Conservation (phyloP, 139 green algal species). For the Haematococcus sp. region DNA sequence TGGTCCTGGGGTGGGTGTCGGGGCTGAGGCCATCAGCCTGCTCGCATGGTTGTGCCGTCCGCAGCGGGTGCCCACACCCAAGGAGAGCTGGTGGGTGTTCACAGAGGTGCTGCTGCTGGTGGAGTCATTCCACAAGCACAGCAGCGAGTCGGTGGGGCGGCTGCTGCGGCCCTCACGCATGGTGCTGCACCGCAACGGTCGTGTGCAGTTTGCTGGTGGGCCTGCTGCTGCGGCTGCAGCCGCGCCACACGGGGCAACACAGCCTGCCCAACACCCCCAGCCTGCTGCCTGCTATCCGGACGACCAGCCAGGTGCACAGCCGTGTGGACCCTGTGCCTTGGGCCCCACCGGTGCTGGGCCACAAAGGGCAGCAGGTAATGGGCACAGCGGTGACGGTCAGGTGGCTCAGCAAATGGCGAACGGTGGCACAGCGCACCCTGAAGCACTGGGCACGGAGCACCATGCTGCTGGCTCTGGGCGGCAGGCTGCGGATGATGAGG, state of each 20-base stretch:
- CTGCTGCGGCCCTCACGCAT: slow-evolving; percentile 23
- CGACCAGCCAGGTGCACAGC: too few relatives aligned
- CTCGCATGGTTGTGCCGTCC: slow-evolving; percentile 36
- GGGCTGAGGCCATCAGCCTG: neutral
- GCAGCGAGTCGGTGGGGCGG: neutral
- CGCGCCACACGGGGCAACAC: too few relatives aligned
- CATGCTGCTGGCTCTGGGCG: neutral
- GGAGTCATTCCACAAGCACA: neutral
- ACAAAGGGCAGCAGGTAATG: too few relatives aligned
- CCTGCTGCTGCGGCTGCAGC: neutral
- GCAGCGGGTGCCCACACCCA: slow-evolving; percentile 26
- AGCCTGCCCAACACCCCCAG: too few relatives aligned
- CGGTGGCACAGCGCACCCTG: too few relatives aligned
- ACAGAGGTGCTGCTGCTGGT: slow-evolving; percentile 43
- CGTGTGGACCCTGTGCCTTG: too few relatives aligned
- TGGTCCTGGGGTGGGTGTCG: neutral
- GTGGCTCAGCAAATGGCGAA: too few relatives aligned
- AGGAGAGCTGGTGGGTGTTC: slow-evolving; percentile 59
- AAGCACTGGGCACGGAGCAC: too few relatives aligned
- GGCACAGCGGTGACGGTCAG: too few relatives aligned
- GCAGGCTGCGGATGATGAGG: slow-evolving; percentile 19
- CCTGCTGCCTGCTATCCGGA: too few relatives aligned
- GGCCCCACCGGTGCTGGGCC: too few relatives aligned
- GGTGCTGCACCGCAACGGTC: slow-evolving; percentile 30
- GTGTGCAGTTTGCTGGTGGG: slow-evolving; percentile 16